These are phyloP conservation scores for Cryptosporidium sp. DNA, from an alignment of 169 alveolate species.

Conservation along the genomic window DNA sequence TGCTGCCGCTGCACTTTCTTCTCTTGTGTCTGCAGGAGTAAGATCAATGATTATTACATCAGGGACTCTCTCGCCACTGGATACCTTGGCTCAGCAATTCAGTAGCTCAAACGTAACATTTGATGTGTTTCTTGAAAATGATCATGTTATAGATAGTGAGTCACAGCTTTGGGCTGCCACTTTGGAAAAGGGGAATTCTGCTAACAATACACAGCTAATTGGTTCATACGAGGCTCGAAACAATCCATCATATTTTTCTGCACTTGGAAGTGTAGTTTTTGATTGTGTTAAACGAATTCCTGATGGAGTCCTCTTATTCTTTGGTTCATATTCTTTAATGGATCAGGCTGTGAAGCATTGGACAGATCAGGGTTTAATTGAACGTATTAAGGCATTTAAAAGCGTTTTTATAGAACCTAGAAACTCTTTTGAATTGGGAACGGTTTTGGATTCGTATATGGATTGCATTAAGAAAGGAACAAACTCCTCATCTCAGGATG, in stretches of 20 bases:
- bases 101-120: slow-evolving; percentile 87
- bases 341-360: slow-evolving; percentile 85
- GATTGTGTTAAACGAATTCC: slow-evolving; percentile 86
- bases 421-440: slow-evolving; percentile 39
- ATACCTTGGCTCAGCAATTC: slow-evolving; percentile 88
- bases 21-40: slow-evolving; percentile 82
- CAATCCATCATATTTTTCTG: slow-evolving; percentile 81
- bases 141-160: slow-evolving; percentile 90
- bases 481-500: background rate
- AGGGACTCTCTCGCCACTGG: slow-evolving; percentile 94
- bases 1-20: slow-evolving; percentile 86
- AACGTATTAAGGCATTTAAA: slow-evolving; percentile 79
- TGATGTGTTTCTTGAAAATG: slow-evolving; percentile 89
- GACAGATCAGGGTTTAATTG: slow-evolving; percentile 84
- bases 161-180: slow-evolving; percentile 86
- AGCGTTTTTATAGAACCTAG: slow-evolving; percentile 79
- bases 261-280: slow-evolving; percentile 87
- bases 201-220: slow-evolving; percentile 79
- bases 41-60: slow-evolving; percentile 92
- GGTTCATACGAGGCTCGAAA: slow-evolving; percentile 85
- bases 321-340: slow-evolving; percentile 90
- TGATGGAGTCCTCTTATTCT: slow-evolving; percentile 88
- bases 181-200: slow-evolving; percentile 72
- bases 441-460: slow-evolving; percentile 56
- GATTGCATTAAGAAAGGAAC: slow-evolving; percentile 25